A percentile compares a stretch with the other conserved stretches of the same genome.
These are phyloP conservation scores for Saccharomycopsis synnaedendra DNA, from an alignment of 805 yeast genomes.

Conservation along the genomic window DNA sequence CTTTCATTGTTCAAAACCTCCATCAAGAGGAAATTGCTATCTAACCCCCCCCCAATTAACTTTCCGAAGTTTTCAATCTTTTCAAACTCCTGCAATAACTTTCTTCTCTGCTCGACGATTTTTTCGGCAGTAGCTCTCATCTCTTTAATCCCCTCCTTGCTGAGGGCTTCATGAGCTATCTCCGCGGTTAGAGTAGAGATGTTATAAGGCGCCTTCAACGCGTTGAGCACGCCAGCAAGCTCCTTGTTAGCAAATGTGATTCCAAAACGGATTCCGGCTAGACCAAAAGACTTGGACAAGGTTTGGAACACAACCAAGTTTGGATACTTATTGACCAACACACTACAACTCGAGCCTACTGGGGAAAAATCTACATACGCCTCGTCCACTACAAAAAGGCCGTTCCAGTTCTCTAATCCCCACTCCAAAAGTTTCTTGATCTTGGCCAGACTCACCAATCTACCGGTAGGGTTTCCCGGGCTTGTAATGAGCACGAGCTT, in stretches of 20 bases:
- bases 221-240: slow-evolving; percentile 60
- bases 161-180: slow-evolving; percentile 65
- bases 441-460: slow-evolving; percentile 37
- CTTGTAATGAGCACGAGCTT: slow-evolving; percentile 80
- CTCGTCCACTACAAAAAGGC: slow-evolving; percentile 81
- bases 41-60: slow-evolving; percentile 79
- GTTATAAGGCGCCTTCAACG: slow-evolving; percentile 94
- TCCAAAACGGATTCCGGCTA: slow-evolving; percentile 91
- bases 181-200: slow-evolving; percentile 72
- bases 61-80: slow-evolving; percentile 54
- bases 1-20: slow-evolving; percentile 56
- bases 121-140: slow-evolving; percentile 46
- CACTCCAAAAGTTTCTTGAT: slow-evolving; percentile 37
- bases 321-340: slow-evolving; percentile 71
- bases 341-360: slow-evolving; percentile 56
- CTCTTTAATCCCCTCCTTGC: slow-evolving; percentile 37
- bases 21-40: slow-evolving; percentile 75
- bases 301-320: slow-evolving; percentile 87
- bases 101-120: slow-evolving; percentile 44
- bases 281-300: slow-evolving; percentile 86
- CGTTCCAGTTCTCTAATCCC: slow-evolving; percentile 41
- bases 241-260: slow-evolving; percentile 54
- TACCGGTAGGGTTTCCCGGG: slow-evolving; percentile 95
- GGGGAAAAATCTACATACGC: slow-evolving; percentile 86
- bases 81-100: slow-evolving; percentile 41